Base-by-base conservation (phyloP, 2,329 filamentous ascomycete genomes). In the Arthrobotrys sinensis region DNA sequence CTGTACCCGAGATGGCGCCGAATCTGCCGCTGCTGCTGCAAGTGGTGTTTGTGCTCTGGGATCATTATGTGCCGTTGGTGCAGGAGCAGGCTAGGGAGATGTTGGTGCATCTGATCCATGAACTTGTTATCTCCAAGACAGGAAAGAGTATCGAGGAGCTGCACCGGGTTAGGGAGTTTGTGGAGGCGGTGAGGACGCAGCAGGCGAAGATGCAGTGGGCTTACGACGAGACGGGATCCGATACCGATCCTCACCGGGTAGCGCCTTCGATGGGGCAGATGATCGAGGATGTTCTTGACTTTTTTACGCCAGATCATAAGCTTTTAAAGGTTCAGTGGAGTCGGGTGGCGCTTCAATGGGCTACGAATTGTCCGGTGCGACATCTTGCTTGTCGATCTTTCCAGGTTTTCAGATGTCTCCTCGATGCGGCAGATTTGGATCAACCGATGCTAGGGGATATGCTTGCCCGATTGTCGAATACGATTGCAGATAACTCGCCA, bases 61-160 rank as follows among this genome's bases (percentile, higher is more conserved):
- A 99, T 83, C 95, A 98, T 82, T 97, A 99, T 82, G 97, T 93
- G 0, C 90, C 93, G 2, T 89, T 97, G 10, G 96, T 99, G 0
- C 95, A 98, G 84, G 96, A 98, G 81, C 95, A 99, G 84, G 94
- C 96, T 34, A 90, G 94, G 60, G 96, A 99, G 84, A 97, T 99
- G 94, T 89, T 99, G 14, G 94, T 99, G 1, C 96, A 99, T 85
- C 88, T 99, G 16, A 96, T 99, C 55, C 96, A 99, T 82, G 96
- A 98, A 84, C 87, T 98, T 5, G 93, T 99, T 43, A 94, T 97
- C 32, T 91, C 90, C 0, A 90, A 78, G 40, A 71, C 67, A 8
- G 67, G 89, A 81, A 87, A 91, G 53, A 90, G 90, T 0, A 88
- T 86, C 52, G 90, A 97, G 76, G 92, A 96, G 90, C 93, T 73